Percentiles rank a stretch among this genome's conserved stretches.
These are phyloP conservation scores for Carex littledalei DNA, from an alignment of 176 grass and related monocot species.

Conservation along the genomic window DNA sequence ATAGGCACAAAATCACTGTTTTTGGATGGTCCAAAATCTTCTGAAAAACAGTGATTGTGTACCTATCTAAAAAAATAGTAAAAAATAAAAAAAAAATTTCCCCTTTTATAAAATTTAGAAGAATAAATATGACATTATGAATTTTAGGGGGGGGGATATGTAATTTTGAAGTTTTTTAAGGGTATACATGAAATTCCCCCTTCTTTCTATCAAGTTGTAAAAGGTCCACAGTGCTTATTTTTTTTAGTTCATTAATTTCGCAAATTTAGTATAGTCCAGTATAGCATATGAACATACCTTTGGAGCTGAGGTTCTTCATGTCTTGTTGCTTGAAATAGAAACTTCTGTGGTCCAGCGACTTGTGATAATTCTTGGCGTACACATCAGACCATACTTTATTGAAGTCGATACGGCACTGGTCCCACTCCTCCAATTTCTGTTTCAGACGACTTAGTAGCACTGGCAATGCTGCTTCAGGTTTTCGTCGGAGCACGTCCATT, in stretches of 20 bases:
- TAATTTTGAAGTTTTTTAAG: no score
- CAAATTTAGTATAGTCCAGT: background rate
- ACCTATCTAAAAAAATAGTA: no score
- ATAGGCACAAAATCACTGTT: no score
- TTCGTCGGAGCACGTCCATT: constrained; percentile 86
- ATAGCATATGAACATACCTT: constrained; percentile 36
- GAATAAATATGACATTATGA: no score
- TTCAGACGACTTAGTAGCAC: constrained; percentile 80
- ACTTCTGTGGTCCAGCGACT: constrained; percentile 96
- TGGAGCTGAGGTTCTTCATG: constrained; percentile 86
- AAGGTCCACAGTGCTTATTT: background rate
- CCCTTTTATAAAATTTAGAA: no score
- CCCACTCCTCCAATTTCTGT: constrained; percentile 96
- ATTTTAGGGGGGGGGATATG: no score
- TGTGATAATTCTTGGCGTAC: constrained; percentile 97
- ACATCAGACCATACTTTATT: constrained; percentile 98
- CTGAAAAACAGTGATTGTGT: no score
- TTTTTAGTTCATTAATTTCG: no score
- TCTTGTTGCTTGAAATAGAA: constrained; percentile 99
- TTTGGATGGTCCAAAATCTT: no score
- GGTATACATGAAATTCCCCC: no score
- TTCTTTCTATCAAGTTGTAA: background rate
- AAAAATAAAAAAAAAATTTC: no score
- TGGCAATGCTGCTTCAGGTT: constrained; percentile 70
- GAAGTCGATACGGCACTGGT: constrained; percentile 80